phyloP scores from a whole-genome alignment of 2,329 filamentous ascomycete genomes.

The Claviceps arundinis region DNA sequence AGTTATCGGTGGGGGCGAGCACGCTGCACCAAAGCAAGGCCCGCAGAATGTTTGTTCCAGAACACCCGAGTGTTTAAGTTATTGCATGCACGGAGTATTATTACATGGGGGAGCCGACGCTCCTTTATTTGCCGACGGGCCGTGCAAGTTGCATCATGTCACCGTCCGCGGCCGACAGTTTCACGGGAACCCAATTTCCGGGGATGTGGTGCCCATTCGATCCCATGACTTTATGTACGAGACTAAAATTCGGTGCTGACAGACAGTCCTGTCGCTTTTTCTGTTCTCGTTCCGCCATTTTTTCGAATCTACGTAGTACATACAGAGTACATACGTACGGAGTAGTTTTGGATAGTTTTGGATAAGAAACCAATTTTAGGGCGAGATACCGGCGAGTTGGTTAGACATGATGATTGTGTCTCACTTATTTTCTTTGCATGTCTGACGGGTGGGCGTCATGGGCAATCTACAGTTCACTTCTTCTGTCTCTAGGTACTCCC shows the following conservation, averaged over 20 bases:
- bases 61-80: too few species aligned
- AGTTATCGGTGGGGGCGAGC: too few species aligned
- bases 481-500: too few species aligned
- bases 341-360: not conserved
- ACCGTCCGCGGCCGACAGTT: not conserved
- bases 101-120: not conserved
- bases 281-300: too few species aligned
- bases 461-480: not conserved
- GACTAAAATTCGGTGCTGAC: too few species aligned
- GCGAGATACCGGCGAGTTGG: not conserved
- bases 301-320: too few species aligned
- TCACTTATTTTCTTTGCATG: not conserved
- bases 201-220: not conserved
- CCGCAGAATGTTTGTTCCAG: not conserved
- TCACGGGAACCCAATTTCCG: not conserved
- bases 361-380: not conserved
- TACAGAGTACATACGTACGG: too few species aligned
- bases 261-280: too few species aligned
- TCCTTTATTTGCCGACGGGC: not conserved
- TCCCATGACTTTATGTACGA: not conserved
- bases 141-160: not conserved
- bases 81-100: not conserved
- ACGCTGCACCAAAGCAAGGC: not conserved
- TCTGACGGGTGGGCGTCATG: not conserved
- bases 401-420: not conserved